Evolutionary conservation across 164 flowering plant species (phyloP).

Genomic region (Paratinospora sagittata): DNA sequence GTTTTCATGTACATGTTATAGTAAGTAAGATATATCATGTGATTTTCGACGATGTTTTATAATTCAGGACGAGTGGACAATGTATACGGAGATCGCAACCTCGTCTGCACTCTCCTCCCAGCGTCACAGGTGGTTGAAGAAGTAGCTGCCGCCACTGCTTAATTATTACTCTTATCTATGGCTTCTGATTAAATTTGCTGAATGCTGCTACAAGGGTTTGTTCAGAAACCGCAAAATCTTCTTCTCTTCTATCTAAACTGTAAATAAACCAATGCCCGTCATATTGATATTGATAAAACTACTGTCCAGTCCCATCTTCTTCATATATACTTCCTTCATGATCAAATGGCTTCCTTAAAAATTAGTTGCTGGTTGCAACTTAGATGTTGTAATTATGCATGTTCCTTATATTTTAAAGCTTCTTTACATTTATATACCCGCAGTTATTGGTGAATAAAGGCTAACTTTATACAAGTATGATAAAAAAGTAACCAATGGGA

Average conservation of each 20-base stretch:
- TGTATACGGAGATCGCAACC: conserved; percentile 96
- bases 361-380: conserved; percentile 5
- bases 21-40: neutral
- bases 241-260: conserved; percentile 10
- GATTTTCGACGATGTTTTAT: neutral
- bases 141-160: conserved; percentile 78
- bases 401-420: no score
- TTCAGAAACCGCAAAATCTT: neutral
- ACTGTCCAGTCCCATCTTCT: neutral
- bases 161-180: no score
- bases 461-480: no score
- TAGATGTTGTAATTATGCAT: neutral
- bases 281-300: neutral
- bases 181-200: no score
- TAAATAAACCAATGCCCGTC: conserved; percentile 16
- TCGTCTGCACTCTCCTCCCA: conserved; percentile 83
- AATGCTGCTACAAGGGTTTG: neutral
- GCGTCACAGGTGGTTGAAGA: conserved; percentile 66
- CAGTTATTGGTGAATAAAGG: no score
- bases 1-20: neutral
- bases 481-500: no score
- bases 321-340: conserved; percentile 2
- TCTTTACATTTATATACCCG: no score
- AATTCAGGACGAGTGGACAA: conserved; percentile 89
- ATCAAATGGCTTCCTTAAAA: conserved; percentile 10